phyloP scores from a whole-genome alignment of 2,329 filamentous ascomycete species.

The Colletotrichum acutatum region DNA sequence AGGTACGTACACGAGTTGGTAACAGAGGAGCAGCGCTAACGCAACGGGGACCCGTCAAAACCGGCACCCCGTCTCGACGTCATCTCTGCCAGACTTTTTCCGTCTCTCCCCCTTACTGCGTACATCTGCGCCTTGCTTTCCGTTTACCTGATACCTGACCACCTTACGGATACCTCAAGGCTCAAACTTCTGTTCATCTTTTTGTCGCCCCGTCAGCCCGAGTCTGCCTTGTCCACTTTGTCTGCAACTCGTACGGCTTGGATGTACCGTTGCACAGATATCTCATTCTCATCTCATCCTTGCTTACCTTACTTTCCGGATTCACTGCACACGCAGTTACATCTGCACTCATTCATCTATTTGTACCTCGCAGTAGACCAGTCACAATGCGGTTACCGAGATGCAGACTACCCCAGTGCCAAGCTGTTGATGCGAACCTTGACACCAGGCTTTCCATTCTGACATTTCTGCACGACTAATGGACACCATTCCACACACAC shows the following conservation, averaged over 20 bases:
- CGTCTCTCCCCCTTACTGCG: not conserved
- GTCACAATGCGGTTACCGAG: not conserved
- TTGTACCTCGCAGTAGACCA: not conserved
- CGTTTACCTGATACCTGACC: not conserved
- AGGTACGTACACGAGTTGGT: no score
- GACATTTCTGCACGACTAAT: not conserved
- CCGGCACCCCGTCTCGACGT: conserved; percentile 21
- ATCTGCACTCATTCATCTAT: not conserved
- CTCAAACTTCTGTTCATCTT: not conserved
- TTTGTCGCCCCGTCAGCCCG: not conserved
- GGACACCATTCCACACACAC: not conserved
- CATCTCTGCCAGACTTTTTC: conserved; percentile 25
- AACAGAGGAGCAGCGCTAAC: not conserved
- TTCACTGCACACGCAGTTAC: not conserved
- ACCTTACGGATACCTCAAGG: no score
- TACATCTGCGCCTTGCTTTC: not conserved
- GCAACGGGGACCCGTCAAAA: not conserved
- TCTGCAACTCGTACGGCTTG: not conserved
- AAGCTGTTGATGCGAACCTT: not conserved
- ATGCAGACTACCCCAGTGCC: conserved; percentile 3
- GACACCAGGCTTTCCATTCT: not conserved
- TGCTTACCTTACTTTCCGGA: not conserved
- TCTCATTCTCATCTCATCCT: not conserved
- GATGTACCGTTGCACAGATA: not conserved
- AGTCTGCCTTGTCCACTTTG: conserved; percentile 1